phyloP scores from a whole-genome alignment of 371 early-diverging fungal genomes.

The Circinella umbellata region DNA sequence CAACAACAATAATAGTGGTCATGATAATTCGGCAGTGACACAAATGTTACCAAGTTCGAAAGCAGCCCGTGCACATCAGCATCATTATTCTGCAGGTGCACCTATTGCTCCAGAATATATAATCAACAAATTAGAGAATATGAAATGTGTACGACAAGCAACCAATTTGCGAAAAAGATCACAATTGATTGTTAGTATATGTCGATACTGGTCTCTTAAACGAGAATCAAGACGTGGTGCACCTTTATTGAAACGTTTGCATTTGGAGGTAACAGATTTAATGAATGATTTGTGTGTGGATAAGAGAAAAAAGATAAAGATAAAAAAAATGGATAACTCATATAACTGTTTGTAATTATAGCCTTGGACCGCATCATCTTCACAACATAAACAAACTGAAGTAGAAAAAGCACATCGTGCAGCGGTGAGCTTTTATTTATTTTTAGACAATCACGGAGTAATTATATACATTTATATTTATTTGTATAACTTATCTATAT shows the following conservation, averaged over 20 bases:
- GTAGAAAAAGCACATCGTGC: conserved; percentile 73
- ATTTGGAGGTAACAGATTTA: conserved; percentile 74
- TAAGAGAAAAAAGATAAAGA: no score
- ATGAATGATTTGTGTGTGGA: background rate
- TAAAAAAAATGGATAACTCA: background rate
- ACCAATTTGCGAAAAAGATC: conserved; percentile 53
- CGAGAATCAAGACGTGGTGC: conserved; percentile 87
- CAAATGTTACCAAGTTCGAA: conserved; percentile 54
- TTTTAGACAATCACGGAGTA: no score
- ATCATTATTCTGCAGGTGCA: conserved; percentile 59
- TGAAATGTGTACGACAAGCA: conserved; percentile 45
- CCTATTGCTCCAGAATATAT: conserved; percentile 77
- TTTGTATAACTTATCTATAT: background rate
- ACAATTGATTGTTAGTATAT: conserved; percentile 67
- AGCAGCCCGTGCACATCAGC: conserved; percentile 67
- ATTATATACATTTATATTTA: no score
- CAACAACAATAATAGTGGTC: no score
- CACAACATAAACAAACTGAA: conserved; percentile 81
- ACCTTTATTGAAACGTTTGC: conserved; percentile 92
- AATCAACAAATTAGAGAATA: conserved; percentile 63
- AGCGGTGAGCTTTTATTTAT: conserved; percentile 32
- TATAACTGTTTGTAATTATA: conserved; percentile 30
- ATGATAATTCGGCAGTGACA: conserved; percentile 25
- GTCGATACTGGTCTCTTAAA: conserved; percentile 95
- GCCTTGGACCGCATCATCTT: conserved; percentile 95